Evolutionary conservation across 768 basidiomycete species (phyloP).

Genomic region (Pulveroboletus sp.): DNA sequence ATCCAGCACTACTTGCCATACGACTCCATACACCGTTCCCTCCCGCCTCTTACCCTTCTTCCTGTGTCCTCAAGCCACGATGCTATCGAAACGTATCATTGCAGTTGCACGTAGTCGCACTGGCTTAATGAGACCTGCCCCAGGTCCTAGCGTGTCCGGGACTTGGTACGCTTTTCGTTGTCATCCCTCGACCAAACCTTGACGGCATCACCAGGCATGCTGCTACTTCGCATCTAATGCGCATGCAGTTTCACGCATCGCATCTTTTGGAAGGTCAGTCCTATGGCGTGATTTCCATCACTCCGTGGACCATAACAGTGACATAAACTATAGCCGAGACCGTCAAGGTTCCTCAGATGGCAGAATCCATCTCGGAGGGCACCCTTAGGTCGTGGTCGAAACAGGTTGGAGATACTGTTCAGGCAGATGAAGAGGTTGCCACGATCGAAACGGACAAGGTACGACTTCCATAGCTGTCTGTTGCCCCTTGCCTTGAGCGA

Average conservation of each 20-base stretch:
- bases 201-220: slow-evolving; percentile 36
- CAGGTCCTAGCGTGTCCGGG: slow-evolving; percentile 34
- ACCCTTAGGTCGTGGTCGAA: slow-evolving; percentile 94
- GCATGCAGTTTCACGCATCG: slow-evolving; percentile 66
- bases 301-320: slow-evolving; percentile 7
- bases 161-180: slow-evolving; percentile 40
- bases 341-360: slow-evolving; percentile 95
- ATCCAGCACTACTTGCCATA: neutral
- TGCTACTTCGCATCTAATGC: slow-evolving; percentile 42
- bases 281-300: slow-evolving; percentile 14
- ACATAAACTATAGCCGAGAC: slow-evolving; percentile 60
- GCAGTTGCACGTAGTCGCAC: slow-evolving; percentile 59
- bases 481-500: neutral
- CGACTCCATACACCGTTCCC: neutral
- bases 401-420: slow-evolving; percentile 86
- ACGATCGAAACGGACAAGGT: slow-evolving; percentile 99
- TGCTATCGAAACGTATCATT: slow-evolving; percentile 70
- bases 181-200: neutral
- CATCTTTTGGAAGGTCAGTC: slow-evolving; percentile 62
- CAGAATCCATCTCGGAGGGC: slow-evolving; percentile 97
- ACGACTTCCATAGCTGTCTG: neutral
- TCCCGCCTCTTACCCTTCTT: neutral
- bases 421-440: slow-evolving; percentile 92
- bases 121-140: slow-evolving; percentile 36
- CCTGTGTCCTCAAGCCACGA: slow-evolving; percentile 21